Percentiles rank a stretch among this genome's conserved stretches.
Conservation (phyloP, 352 stramenopile species). For the Phytophthora lateralis region DNA sequence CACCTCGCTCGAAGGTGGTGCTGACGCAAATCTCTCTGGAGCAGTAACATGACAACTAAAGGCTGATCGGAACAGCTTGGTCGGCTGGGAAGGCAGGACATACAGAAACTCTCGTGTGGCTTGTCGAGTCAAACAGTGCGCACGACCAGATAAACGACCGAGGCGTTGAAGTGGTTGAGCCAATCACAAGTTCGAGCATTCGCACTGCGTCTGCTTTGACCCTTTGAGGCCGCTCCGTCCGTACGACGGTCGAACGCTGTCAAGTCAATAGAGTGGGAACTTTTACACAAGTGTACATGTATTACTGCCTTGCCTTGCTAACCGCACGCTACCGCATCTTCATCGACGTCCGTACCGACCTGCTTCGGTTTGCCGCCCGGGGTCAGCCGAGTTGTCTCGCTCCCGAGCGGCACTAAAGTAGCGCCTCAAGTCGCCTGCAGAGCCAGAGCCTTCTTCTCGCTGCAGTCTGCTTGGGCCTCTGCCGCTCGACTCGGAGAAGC, state of each 20-base stretch:
- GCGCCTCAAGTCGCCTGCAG: conserved; percentile 17
- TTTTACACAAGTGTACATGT: conserved; percentile 7
- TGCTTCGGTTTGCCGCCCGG: conserved; percentile 8
- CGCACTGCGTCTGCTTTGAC: background rate
- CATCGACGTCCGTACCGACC: background rate
- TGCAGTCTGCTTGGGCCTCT: conserved; percentile 21
- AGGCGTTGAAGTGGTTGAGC: conserved; percentile 6
- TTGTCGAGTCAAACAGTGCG: conserved; percentile 2
- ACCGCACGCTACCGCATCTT: conserved; percentile 1
- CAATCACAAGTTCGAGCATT: conserved; percentile 15
- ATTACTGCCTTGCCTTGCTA: conserved; percentile 7
- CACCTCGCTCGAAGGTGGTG: background rate
- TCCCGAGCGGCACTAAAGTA: conserved; percentile 25
- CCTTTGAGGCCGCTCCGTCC: background rate
- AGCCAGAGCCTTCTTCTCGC: conserved; percentile 17
- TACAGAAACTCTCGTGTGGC: conserved; percentile 18
- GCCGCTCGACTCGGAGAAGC: conserved; percentile 31
- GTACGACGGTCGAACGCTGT: background rate
- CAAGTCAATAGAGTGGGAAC: background rate
- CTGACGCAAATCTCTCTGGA: conserved; percentile 19
- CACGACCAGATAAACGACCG: conserved; percentile 15
- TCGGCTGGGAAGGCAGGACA: conserved; percentile 1
- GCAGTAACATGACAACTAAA: conserved; percentile 9
- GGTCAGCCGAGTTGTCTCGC: conserved; percentile 18
- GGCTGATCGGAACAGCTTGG: conserved; percentile 24